Evolutionary conservation across 1,284 basidiomycete genomes (phyloP).

Genomic region (Wallemia hederae): DNA sequence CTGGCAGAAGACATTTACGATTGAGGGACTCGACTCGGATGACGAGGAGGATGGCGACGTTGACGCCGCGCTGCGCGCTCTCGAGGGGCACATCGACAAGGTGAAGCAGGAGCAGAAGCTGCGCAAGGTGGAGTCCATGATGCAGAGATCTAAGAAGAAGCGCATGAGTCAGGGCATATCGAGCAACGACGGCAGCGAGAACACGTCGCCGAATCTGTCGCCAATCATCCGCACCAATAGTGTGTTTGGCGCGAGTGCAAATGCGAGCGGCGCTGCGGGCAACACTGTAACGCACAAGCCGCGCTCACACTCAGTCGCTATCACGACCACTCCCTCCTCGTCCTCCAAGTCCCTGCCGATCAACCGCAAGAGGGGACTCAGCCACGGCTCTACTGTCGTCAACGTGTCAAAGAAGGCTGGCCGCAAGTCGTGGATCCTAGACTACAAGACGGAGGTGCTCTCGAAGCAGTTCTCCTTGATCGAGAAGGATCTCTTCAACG

Average conservation of each 20-base stretch:
- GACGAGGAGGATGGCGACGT: constrained; percentile 39
- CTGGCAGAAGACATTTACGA: constrained; percentile 48
- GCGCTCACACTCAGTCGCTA: constrained; percentile 2
- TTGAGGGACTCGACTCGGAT: constrained; percentile 36
- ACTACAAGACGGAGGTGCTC: constrained; percentile 24
- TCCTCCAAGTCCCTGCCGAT: constrained; percentile 9
- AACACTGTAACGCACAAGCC: not conserved
- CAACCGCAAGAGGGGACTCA: constrained; percentile 6
- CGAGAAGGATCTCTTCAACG: constrained; percentile 54
- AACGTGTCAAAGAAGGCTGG: not conserved
- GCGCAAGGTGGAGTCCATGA: constrained; percentile 48
- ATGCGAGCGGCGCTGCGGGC: constrained; percentile 10
- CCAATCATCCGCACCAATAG: not conserved
- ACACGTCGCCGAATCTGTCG: not conserved
- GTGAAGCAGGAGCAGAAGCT: constrained; percentile 35
- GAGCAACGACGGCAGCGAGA: not conserved
- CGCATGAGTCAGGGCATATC: constrained; percentile 12
- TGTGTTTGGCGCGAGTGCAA: not conserved
- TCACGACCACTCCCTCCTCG: not conserved
- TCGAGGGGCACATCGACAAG: constrained; percentile 55
- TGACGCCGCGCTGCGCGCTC: constrained; percentile 39
- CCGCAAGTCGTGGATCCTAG: constrained; percentile 3
- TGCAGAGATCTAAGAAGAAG: constrained; percentile 24
- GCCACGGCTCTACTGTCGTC: not conserved
- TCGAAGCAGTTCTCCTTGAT: constrained; percentile 61